Conservation (phyloP, 2,329 filamentous ascomycete species). For the Rhexocercosporidium sp. region DNA sequence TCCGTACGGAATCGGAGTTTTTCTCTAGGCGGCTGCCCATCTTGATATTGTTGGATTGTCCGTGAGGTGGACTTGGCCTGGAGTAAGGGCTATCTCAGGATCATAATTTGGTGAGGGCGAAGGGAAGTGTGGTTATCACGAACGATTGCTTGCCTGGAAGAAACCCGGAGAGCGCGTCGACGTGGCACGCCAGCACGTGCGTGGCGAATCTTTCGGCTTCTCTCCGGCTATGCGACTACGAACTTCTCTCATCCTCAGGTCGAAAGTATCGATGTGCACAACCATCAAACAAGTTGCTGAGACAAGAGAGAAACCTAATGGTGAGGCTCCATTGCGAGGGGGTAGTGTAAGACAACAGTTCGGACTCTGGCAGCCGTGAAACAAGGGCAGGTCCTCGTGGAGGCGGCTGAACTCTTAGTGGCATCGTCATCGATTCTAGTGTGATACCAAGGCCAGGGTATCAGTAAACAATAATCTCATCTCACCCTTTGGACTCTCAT, state of each 20-base stretch:
- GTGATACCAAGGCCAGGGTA: background rate
- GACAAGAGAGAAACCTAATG: background rate
- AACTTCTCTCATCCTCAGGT: too few relatives aligned
- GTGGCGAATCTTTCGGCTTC: background rate
- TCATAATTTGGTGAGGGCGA: background rate
- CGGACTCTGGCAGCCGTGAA: background rate
- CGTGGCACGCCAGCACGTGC: constrained; percentile 2
- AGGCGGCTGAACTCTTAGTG: constrained; percentile 6
- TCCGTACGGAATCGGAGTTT: constrained; percentile 66
- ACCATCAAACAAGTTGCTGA: background rate
- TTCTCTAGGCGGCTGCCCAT: constrained; percentile 68
- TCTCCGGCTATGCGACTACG: background rate
- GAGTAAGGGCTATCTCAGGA: constrained; percentile 4
- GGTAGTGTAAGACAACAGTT: background rate
- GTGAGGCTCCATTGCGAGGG: background rate
- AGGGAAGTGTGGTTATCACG: background rate
- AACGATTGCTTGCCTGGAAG: background rate
- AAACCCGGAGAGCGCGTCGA: background rate
- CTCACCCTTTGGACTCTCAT: background rate
- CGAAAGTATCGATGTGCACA: background rate
- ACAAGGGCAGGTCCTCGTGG: background rate
- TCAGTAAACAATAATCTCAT: constrained; percentile 6
- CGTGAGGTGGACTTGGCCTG: background rate
- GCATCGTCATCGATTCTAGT: constrained; percentile 16
- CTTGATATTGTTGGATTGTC: constrained; percentile 45